These are phyloP conservation scores for Fusarium sp. DNA, from an alignment of 2,329 filamentous ascomycete genomes.

Conservation along the genomic window DNA sequence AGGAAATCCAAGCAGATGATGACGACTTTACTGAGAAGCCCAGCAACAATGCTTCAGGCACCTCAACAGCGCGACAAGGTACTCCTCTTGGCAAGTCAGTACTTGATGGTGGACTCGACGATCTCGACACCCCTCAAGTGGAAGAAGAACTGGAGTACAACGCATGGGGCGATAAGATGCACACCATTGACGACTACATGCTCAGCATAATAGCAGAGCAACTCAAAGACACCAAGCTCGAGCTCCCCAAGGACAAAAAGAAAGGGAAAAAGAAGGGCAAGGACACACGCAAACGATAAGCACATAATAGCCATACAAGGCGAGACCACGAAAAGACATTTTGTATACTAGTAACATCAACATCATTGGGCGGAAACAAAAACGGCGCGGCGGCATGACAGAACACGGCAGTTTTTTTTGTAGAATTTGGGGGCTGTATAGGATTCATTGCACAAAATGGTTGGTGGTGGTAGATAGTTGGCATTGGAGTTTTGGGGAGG, in stretches of 20 bases:
- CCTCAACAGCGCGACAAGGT: slow-evolving; percentile 64
- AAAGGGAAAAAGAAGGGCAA: slow-evolving; percentile 71
- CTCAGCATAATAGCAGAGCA: slow-evolving; percentile 74
- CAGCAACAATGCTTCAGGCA: slow-evolving; percentile 58
- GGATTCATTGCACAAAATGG: background rate
- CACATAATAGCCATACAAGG: slow-evolving; percentile 28
- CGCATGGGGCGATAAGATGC: slow-evolving; percentile 68
- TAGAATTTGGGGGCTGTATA: slow-evolving; percentile 24
- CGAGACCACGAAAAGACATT: background rate
- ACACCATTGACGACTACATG: slow-evolving; percentile 81
- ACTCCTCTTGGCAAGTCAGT: slow-evolving; percentile 60
- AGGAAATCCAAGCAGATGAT: slow-evolving; percentile 88
- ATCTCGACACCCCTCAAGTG: slow-evolving; percentile 50
- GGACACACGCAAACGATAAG: slow-evolving; percentile 64
- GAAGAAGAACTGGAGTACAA: slow-evolving; percentile 64
- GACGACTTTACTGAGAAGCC: slow-evolving; percentile 83
- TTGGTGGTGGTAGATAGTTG: slow-evolving; percentile 17
- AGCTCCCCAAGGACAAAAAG: slow-evolving; percentile 74
- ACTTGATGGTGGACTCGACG: slow-evolving; percentile 49
- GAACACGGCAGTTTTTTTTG: slow-evolving; percentile 5
- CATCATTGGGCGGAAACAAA: slow-evolving; percentile 15
- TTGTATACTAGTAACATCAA: slow-evolving; percentile 31
- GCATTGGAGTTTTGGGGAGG: slow-evolving; percentile 30
- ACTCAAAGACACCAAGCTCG: slow-evolving; percentile 69
- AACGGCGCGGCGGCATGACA: slow-evolving; percentile 23